Evolutionary conservation across 352 stramenopile genomes (phyloP), one percentile per base, ranked within the genome.

Genomic region (Phytopythium oedochilum): DNA sequence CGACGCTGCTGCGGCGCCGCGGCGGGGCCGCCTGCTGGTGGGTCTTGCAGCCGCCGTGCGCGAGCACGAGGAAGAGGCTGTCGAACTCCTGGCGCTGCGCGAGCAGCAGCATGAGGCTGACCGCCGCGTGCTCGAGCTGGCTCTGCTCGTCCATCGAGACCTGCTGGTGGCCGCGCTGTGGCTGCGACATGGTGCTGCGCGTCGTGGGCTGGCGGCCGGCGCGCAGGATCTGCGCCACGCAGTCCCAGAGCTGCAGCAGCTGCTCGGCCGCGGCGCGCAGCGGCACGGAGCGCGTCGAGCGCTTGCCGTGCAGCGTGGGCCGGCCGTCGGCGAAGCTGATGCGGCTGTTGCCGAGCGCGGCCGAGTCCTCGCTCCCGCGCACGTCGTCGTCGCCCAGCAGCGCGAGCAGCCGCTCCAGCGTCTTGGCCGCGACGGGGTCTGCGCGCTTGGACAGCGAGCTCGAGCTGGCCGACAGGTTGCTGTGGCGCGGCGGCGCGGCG

Each of bases 161-260:
- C 26, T 60, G 45, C 0, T 61, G 52, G 17, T 68, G 52, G 5
- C 44, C 53, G 5, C 59, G 63, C 25, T 66, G 57, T 14, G 38
- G 52, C 29, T 60, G 34, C 6, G 59, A 63, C 26, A 79, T 53
- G 25, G 69, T 75, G 47, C 70, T 65, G 36, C 69, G 38, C 17
- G 67, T 38, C 4, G 39, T 64, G 20, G 57, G 59, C 22, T 71
- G 57, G 0, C 59, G 57, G 4, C 47, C 49, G 9, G 60, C 53
- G 11, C 75, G 65, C 1, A 90, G 50, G 42, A 82, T 75, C 60
- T 78, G 68, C 12, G 85, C 61, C 44, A 76, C 59, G 60, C 70
- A 73, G 5, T 76, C 62, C 80, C 80, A 90, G n/a, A 88, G 63
- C 61, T 74, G 63, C 7, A 88, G 59, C 53, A 88, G 66, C 26